phyloP scores from a whole-genome alignment of 805 yeast species.

The Diddensiella santjacobensis region DNA sequence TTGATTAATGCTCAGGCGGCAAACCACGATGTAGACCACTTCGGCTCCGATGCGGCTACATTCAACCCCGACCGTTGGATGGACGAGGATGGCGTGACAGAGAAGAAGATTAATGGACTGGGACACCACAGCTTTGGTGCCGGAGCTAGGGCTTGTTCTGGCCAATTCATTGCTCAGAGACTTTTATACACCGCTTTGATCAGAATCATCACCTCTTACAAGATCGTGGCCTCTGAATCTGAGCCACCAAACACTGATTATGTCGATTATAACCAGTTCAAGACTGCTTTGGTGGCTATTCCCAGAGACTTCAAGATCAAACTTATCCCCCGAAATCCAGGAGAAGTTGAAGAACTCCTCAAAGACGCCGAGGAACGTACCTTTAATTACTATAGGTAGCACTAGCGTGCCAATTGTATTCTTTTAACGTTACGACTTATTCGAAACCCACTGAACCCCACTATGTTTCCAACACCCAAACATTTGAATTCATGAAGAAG shows the following conservation, averaged over 20 bases:
- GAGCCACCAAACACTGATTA: conserved; percentile 27
- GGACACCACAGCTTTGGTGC: conserved; percentile 41
- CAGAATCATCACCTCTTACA: conserved; percentile 47
- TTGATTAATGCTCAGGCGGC: conserved; percentile 70
- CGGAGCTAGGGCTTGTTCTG: conserved; percentile 66
- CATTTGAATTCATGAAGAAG: too few relatives aligned
- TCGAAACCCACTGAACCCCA: too few relatives aligned
- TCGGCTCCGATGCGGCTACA: conserved; percentile 25
- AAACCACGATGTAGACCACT: conserved; percentile 50
- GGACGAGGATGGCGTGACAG: conserved; percentile 23
- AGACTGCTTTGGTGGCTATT: conserved; percentile 26
- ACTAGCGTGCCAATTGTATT: too few relatives aligned
- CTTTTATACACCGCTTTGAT: conserved; percentile 54
- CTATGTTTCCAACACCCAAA: too few relatives aligned
- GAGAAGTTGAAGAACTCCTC: conserved; percentile 15
- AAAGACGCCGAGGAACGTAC: conserved; percentile 21
- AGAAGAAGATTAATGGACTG: conserved; percentile 21
- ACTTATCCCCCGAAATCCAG: conserved; percentile 25
- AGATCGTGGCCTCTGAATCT: conserved; percentile 33
- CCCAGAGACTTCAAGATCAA: conserved; percentile 27
- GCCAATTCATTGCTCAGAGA: conserved; percentile 53
- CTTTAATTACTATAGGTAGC: conserved; percentile 19
- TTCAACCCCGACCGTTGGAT: conserved; percentile 33
- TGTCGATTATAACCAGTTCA: conserved; percentile 25
- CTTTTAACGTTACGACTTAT: too few relatives aligned